Conservation (phyloP, 257 asterid genomes). For the Solanum chilense region DNA sequence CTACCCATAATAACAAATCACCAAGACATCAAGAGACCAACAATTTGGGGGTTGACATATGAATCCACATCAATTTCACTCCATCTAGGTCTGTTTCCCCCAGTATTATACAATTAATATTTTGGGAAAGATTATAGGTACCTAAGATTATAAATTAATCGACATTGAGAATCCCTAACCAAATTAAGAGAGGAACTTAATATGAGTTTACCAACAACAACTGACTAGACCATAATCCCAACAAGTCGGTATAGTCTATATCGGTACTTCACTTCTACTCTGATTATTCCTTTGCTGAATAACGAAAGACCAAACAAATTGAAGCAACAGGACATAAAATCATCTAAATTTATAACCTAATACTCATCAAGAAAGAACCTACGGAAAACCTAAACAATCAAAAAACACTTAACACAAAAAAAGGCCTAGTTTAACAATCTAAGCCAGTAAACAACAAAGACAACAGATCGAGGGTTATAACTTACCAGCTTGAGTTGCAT, state of each 20-base stretch:
- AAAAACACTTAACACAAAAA: background rate
- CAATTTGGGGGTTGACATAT: background rate
- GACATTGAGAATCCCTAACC: background rate
- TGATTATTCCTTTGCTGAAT: background rate
- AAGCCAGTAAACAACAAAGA: background rate
- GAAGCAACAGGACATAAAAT: background rate
- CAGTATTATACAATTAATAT: background rate
- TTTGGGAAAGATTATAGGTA: background rate
- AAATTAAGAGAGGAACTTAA: background rate
- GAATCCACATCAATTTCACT: background rate
- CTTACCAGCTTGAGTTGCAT: constrained; percentile 86
- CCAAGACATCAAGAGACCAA: background rate
- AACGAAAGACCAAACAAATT: background rate
- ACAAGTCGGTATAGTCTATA: background rate
- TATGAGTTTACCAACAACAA: background rate
- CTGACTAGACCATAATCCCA: background rate
- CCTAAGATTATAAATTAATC: background rate
- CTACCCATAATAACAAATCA: background rate
- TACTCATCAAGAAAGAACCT: background rate
- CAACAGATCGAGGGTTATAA: background rate
- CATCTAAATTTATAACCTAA: background rate
- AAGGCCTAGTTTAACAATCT: background rate
- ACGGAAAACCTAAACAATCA: background rate
- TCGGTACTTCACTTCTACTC: background rate
- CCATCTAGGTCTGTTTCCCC: background rate